Base-by-base conservation (phyloP, 1,284 basidiomycete genomes). In the Tylopilus orsonianus region DNA sequence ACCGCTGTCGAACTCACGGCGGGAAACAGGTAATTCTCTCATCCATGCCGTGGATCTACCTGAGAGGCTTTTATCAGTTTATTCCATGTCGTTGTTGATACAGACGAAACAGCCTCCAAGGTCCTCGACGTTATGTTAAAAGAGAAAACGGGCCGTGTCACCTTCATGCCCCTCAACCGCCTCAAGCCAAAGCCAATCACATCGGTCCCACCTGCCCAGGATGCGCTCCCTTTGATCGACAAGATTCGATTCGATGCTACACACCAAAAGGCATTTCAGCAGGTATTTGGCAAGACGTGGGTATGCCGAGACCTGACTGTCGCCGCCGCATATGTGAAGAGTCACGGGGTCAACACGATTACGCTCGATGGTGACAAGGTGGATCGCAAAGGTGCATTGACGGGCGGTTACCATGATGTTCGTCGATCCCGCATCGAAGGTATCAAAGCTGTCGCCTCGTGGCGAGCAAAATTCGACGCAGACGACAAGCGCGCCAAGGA, bases 141-240 rank as follows among this genome's bases (percentile, higher is more conserved):
- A 61, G 93, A 98, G 61, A 90, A 88, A 65, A 88, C 83, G 5
- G 97, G 97, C 1, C 85, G 97, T 44, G 91, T 99, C 18, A 99
- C 97, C 0, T 98, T 98, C 71, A 95, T 99, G 87, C 97, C 97
- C 12, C 80, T 99, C 38, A 99, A 99, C 68, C 88, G 96, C n/a
- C 82, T 99, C 43, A 87, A 90, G 60, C 88, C 90, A 34, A 90
- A 88, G 56, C 76, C 78, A 38, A 74, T 77, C 0, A 69, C 75
- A 0, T 62, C 61, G 8, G 71, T 77, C 12, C 94, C 94, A 0
- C 85, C 89, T 55, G 87, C 86, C 4, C 81, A 86, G 48, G 96
- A 99, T 57, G 93, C 93, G 0, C 84, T 97, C 36, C 92, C 94
- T 0, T 80, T 95, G 50, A 75, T 94, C 44, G 80, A 86, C 53